Conservation (phyloP, 495 filamentous ascomycete species). For the Hypoxylon perforatum region DNA sequence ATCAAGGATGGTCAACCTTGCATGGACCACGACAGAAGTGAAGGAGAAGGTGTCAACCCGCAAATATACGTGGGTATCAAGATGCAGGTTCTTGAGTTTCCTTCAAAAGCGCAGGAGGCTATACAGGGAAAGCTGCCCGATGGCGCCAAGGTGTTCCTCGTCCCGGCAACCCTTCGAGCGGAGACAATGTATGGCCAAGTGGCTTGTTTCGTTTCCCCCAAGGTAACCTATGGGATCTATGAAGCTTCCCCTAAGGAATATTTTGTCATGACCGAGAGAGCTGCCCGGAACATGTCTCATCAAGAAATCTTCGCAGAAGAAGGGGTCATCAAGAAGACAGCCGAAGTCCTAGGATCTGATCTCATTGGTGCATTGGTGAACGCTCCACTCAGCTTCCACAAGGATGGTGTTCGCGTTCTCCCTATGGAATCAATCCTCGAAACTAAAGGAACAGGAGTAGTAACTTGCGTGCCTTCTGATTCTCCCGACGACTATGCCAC, state of each 20-base stretch:
- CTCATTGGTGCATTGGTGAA: slow-evolving; percentile 87
- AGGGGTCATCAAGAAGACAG: slow-evolving; percentile 78
- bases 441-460: slow-evolving; percentile 95
- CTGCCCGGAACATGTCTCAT: slow-evolving; percentile 95
- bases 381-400: slow-evolving; percentile 91
- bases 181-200: slow-evolving; percentile 99
- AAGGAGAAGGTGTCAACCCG: slow-evolving; percentile 88
- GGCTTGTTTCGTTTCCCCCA: slow-evolving; percentile 94
- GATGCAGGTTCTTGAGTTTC: slow-evolving; percentile 88
- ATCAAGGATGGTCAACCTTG: slow-evolving; percentile 98
- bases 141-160: slow-evolving; percentile 84
- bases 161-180: slow-evolving; percentile 90
- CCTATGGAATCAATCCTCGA: slow-evolving; percentile 95
- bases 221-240: slow-evolving; percentile 90
- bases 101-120: slow-evolving; percentile 71
- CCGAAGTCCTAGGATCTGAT: slow-evolving; percentile 77
- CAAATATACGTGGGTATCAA: slow-evolving; percentile 96
- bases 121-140: slow-evolving; percentile 83
- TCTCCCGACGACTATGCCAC: slow-evolving; percentile 97
- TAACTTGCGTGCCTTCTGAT: slow-evolving; percentile 94
- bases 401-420: slow-evolving; percentile 78
- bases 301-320: slow-evolving; percentile 84
- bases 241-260: slow-evolving; percentile 86
- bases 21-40: slow-evolving; percentile 94
- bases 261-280: slow-evolving; percentile 84